phyloP scores from a whole-genome alignment of 495 filamentous ascomycete genomes.

The Aspergillus egyptiacus region DNA sequence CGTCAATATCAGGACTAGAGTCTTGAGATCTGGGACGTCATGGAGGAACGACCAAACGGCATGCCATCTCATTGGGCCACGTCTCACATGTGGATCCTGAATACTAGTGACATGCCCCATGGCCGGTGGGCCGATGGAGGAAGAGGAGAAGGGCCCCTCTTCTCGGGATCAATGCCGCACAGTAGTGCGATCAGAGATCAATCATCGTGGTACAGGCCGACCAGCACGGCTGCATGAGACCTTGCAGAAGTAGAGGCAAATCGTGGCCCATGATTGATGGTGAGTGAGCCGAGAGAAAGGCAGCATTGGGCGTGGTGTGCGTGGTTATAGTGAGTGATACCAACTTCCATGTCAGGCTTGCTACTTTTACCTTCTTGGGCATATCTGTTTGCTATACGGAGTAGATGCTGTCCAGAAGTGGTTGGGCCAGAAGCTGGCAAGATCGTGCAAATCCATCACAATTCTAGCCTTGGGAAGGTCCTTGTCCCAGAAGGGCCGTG shows the following conservation, averaged over 20 bases:
- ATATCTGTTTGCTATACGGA: neutral
- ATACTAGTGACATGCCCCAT: no score
- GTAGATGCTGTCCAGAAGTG: neutral
- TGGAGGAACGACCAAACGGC: slow-evolving; percentile 33
- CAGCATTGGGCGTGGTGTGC: slow-evolving; percentile 13
- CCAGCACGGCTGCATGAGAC: slow-evolving; percentile 15
- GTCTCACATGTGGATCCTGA: no score
- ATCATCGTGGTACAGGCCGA: slow-evolving; percentile 17
- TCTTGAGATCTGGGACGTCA: slow-evolving; percentile 35
- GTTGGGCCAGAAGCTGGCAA: neutral
- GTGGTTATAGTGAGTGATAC: slow-evolving; percentile 19
- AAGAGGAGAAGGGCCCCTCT: slow-evolving; percentile 8
- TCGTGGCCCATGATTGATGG: slow-evolving; percentile 10
- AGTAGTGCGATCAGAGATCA: slow-evolving; percentile 12
- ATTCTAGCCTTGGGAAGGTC: neutral
- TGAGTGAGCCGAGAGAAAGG: slow-evolving; percentile 10
- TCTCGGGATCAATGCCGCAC: slow-evolving; percentile 26
- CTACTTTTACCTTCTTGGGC: neutral
- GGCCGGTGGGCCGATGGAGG: slow-evolving; percentile 20
- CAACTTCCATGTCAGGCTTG: slow-evolving; percentile 12
- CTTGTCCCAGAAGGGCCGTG: neutral
- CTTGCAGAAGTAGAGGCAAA: slow-evolving; percentile 20
- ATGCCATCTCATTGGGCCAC: slow-evolving; percentile 39
- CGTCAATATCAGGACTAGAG: slow-evolving; percentile 7
- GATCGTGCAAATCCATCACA: neutral